Evolutionary conservation across 2,329 filamentous ascomycete genomes (phyloP), one percentile per base, ranked within the genome.

Genomic region (Thermomyces lanuginosus): DNA sequence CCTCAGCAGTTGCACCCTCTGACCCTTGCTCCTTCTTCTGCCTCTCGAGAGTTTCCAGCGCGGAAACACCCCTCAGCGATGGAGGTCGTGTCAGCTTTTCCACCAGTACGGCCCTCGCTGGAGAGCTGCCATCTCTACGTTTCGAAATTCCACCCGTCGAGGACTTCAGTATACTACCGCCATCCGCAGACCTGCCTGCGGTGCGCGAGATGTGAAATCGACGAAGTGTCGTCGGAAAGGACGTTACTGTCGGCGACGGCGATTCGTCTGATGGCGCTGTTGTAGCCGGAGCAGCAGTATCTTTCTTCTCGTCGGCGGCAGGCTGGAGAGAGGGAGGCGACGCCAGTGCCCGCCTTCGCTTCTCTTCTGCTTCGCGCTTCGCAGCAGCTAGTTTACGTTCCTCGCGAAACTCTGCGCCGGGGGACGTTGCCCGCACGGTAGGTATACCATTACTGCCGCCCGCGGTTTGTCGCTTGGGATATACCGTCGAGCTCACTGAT

Each of bases 331-430:
- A 21, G 11, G 39, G 35, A 4, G 39, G 36, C 1, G 41, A 41
- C 25, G 46, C 31, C 8, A 51, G 28, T 3, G 46, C 42, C 13
- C 36, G 34, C 13, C 40, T 38, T 10, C 43, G 30, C 21, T 44
- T 47, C 25, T 51, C 49, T 21, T 46, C 41, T 1, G 38, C 33
- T 12, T 50, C 42, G 30, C 39, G 49, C 16, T 41, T 37, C 8
- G 32, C 42, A 12, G 41, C 40, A 7, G 44, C 42, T 5, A 42
- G 22, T 7, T 43, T 42, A 28, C 43, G 43, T 17, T 45, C 43
- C 27, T 55, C 51, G 23, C 47, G 44, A 18, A 56, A 38, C 30
- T 56, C 53, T 5, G 53, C 53, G 4, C 54, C 54, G 2, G 55
- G 56, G 4, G 52, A 51, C 3, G 55, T 58, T 20, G 53, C 44